phyloP scores from a whole-genome alignment of 768 basidiomycete genomes.

The Lactifluus piperatus region DNA sequence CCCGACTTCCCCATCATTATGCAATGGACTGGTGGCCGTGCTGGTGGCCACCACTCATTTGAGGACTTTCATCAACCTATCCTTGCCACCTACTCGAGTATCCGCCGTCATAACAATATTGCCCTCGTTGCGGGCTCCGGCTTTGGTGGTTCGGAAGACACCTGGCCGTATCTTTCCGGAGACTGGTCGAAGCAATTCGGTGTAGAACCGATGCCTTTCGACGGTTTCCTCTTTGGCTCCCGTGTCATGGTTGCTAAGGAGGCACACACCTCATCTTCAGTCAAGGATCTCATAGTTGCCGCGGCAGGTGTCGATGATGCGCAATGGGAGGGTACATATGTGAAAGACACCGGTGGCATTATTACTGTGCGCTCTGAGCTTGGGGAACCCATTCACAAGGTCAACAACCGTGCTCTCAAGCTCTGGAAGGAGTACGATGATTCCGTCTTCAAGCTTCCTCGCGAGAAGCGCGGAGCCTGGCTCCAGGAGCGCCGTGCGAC shows the following conservation, averaged over 20 bases:
- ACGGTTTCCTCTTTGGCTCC: constrained; percentile 92
- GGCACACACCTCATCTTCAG: constrained; percentile 87
- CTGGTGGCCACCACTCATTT: too few species aligned
- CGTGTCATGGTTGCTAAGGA: constrained; percentile 99
- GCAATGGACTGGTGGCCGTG: too few species aligned
- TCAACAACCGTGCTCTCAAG: constrained; percentile 95
- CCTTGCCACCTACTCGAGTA: constrained; percentile 81
- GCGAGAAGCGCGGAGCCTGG: too few species aligned
- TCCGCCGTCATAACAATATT: constrained; percentile 84
- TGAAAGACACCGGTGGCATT: constrained; percentile 90
- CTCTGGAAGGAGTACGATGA: too few species aligned
- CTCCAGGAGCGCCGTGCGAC: too few species aligned
- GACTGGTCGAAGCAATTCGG: constrained; percentile 87
- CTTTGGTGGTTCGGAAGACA: too few species aligned
- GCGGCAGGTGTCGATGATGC: constrained; percentile 87
- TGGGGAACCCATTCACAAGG: constrained; percentile 98
- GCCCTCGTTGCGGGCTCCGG: too few species aligned
- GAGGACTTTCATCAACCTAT: too few species aligned
- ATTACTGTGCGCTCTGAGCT: constrained; percentile 96
- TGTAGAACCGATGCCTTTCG: constrained; percentile 94
- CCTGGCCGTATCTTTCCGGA: constrained; percentile 94
- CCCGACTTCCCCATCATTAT: constrained; percentile 97
- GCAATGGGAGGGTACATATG: constrained; percentile 92
- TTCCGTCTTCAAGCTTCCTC: too few species aligned
- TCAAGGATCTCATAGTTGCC: constrained; percentile 95